Base-by-base conservation (phyloP, 1,284 basidiomycete species). In the Cutaneotrichosporon dermatis region DNA sequence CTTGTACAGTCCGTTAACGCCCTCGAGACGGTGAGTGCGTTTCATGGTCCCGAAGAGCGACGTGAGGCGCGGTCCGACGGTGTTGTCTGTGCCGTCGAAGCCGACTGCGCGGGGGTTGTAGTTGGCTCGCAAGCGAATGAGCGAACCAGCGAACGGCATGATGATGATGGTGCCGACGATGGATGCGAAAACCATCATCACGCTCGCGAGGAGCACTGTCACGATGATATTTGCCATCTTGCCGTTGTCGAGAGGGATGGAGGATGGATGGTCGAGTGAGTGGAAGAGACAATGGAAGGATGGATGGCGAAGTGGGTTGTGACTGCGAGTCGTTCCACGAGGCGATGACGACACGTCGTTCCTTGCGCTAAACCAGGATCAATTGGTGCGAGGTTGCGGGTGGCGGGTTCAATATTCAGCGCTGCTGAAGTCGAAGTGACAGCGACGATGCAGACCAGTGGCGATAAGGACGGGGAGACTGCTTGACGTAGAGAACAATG, bases 1-100 rank as follows among this genome's bases (percentile, higher is more conserved):
- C 76, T 92, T 94, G 82, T 89, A 92, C 44, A 93, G 75, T 15
- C 91, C 91, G 54, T 81, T 75, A 82, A 83, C 86, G 33, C 91
- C 88, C 85, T 94, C 92, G 12, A 93, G 82, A 57, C 82, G 82
- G 71, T 87, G 86, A 2, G 90, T 88, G 49, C 91, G 83, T 60
- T 70, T 73, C 65, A 91, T 73, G 84, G 92, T 93, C 12, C 79
- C 73, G 39, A 73, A 54, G 6, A 79, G 58, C 5, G 72, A 73
- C 12, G 68, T 71, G 13, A 80, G 68, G 6, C 74, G 76, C 1
- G 78, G 78, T 13, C 79, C 79, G 36, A 80, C 78, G 71, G 69
- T 56, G 46, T 71, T 72, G 52, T 76, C 69, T 2, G 63, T 54
- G 4, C 71, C 73, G 75, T 92, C 90, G 39, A 94, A 81, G 44